phyloP scores from a whole-genome alignment of 2,329 filamentous ascomycete species.

The Colletotrichum incanum region DNA sequence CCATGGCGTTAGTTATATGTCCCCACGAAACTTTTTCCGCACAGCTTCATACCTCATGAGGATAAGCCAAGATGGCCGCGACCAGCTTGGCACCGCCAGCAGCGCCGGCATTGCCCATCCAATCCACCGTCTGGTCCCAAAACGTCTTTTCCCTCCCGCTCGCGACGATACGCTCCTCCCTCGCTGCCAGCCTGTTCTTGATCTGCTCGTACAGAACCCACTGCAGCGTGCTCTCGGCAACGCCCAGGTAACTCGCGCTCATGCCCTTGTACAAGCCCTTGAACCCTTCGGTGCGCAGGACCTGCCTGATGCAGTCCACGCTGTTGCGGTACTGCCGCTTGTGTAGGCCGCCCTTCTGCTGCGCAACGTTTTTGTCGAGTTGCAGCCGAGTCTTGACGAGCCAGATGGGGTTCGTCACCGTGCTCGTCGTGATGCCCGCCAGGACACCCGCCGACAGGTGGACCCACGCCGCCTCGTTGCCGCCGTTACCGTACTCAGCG shows the following conservation, averaged over 20 bases:
- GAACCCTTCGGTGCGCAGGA: constrained; percentile 84
- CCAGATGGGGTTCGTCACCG: constrained; percentile 97
- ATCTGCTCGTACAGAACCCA: constrained; percentile 96
- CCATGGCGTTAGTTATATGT: not conserved
- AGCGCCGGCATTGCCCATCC: constrained; percentile 83
- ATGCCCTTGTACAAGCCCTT: constrained; percentile 90
- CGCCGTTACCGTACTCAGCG: constrained; percentile 80
- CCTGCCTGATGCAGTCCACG: constrained; percentile 88
- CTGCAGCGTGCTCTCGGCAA: constrained; percentile 90
- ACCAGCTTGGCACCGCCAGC: constrained; percentile 90
- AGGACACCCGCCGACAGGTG: constrained; percentile 83
- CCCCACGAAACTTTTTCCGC: constrained; percentile 3
- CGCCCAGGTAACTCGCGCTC: constrained; percentile 91
- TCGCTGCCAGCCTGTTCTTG: constrained; percentile 79
- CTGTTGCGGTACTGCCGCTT: constrained; percentile 87
- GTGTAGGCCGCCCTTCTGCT: constrained; percentile 67
- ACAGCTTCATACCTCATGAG: constrained; percentile 81
- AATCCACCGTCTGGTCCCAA: constrained; percentile 84
- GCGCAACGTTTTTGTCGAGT: constrained; percentile 87
- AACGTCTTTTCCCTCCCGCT: constrained; percentile 75
- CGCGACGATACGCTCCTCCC: constrained; percentile 71
- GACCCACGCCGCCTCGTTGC: constrained; percentile 80
- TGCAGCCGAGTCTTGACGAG: constrained; percentile 94
- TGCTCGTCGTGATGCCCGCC: constrained; percentile 89
- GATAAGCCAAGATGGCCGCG: constrained; percentile 89